Percentiles rank a stretch among this genome's conserved stretches.
These are phyloP conservation scores for Nicotiana benthamiana DNA, from an alignment of 257 asterid species.

Conservation along the genomic window DNA sequence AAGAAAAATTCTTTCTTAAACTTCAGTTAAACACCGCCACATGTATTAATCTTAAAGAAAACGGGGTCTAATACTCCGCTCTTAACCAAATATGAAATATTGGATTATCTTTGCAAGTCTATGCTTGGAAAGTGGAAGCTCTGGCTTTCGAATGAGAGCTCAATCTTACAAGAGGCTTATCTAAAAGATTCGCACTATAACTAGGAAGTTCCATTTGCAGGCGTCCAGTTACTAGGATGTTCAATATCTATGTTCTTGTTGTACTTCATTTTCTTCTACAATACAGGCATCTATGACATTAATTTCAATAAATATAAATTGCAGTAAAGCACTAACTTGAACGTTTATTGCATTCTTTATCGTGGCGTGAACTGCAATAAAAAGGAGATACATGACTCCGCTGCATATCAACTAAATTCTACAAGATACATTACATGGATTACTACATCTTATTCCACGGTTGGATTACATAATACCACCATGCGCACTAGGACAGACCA, in stretches of 20 bases:
- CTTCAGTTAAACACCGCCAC: too few relatives aligned
- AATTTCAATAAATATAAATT: background rate
- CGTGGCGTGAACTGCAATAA: constrained; percentile 26
- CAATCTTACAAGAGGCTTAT: too few relatives aligned
- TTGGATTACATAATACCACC: constrained; percentile 19
- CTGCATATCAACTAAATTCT: constrained; percentile 34
- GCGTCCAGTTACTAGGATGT: background rate
- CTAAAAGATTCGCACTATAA: too few relatives aligned
- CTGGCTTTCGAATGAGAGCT: too few relatives aligned
- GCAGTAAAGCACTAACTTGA: background rate
- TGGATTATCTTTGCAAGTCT: too few relatives aligned
- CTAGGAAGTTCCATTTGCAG: background rate
- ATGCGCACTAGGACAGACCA: constrained; percentile 17
- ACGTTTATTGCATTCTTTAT: constrained; percentile 22
- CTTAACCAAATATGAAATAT: background rate
- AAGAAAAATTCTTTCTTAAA: too few relatives aligned
- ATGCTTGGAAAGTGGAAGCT: too few relatives aligned
- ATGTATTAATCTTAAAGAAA: background rate
- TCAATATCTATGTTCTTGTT: background rate
- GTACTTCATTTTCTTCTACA: background rate
- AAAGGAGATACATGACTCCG: constrained; percentile 21
- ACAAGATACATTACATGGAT: constrained; percentile 49
- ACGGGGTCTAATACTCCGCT: background rate
- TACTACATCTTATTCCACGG: constrained; percentile 47
- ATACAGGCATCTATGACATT: background rate